These are phyloP conservation scores for Notholithocarpus densiflorus DNA, from an alignment of 306 rosid species.

Conservation along the genomic window DNA sequence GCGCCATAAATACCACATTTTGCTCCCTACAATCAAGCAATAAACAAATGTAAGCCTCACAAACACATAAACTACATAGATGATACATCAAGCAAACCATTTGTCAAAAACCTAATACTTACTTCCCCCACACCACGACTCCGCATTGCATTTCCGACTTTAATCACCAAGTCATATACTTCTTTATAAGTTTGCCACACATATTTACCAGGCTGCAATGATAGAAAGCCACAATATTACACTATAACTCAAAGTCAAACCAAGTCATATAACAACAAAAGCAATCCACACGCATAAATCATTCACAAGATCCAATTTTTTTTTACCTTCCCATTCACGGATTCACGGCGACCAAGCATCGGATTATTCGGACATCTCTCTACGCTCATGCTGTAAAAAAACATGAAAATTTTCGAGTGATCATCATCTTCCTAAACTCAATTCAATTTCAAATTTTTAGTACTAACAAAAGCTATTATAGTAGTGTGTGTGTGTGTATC, in stretches of 20 bases:
- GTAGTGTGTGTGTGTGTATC: no score
- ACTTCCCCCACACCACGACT: constrained; percentile 62
- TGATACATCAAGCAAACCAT: neutral
- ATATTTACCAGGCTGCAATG: constrained; percentile 65
- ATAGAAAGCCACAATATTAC: constrained; percentile 1
- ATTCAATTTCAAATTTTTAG: neutral
- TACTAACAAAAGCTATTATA: neutral
- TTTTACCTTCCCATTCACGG: constrained; percentile 62
- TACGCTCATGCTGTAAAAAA: constrained; percentile 63
- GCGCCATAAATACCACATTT: constrained; percentile 91
- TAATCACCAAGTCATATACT: constrained; percentile 68
- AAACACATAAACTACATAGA: constrained; percentile 2
- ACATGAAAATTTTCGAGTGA: neutral
- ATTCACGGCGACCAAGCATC: constrained; percentile 82
- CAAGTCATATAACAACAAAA: neutral
- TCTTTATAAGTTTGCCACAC: constrained; percentile 75
- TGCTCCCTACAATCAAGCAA: constrained; percentile 55
- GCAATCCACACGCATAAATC: neutral
- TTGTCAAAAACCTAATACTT: constrained; percentile 25
- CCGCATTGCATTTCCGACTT: constrained; percentile 80
- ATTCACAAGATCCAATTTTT: neutral
- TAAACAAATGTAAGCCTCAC: constrained; percentile 2
- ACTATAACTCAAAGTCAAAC: constrained; percentile 20
- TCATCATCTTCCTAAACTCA: neutral
- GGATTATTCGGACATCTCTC: constrained; percentile 62